phyloP scores from a whole-genome alignment of 176 grass and related monocot species.

The Bromus sterilis region DNA sequence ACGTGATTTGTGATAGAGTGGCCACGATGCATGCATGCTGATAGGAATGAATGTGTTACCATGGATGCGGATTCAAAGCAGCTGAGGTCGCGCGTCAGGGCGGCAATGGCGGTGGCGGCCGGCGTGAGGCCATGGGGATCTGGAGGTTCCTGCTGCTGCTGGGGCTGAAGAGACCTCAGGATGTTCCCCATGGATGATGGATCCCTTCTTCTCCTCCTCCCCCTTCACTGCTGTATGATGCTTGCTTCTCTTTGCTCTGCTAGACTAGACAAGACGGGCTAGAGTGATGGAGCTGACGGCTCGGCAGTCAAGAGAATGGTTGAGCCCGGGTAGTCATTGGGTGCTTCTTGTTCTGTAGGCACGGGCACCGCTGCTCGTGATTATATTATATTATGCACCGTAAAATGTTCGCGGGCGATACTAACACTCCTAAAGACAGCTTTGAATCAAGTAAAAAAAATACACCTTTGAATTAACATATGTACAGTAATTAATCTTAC shows the following conservation, averaged over 20 bases:
- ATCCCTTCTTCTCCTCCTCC: not conserved
- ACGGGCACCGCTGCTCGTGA: not conserved
- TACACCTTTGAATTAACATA: too few species aligned
- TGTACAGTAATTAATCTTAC: too few species aligned
- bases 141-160: not conserved
- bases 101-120: not conserved
- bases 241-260: not conserved
- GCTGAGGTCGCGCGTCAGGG: conserved; percentile 13
- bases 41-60: conserved; percentile 1
- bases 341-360: not conserved
- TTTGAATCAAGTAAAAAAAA: too few species aligned
- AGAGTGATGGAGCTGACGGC: not conserved
- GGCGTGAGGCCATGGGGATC: conserved; percentile 4
- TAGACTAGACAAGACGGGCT: not conserved
- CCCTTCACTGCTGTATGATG: too few species aligned
- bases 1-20: not conserved
- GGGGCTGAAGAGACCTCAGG: not conserved
- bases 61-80: conserved; percentile 15
- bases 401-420: too few species aligned
- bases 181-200: conserved; percentile 42
- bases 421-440: too few species aligned
- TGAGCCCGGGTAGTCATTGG: not conserved
- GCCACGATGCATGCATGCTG: not conserved
- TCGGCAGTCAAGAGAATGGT: not conserved
- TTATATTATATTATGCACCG: too few species aligned